Percentiles rank a stretch among this genome's conserved stretches.
Conservation (phyloP, 257 asterid species). For the Avicennia marina region DNA sequence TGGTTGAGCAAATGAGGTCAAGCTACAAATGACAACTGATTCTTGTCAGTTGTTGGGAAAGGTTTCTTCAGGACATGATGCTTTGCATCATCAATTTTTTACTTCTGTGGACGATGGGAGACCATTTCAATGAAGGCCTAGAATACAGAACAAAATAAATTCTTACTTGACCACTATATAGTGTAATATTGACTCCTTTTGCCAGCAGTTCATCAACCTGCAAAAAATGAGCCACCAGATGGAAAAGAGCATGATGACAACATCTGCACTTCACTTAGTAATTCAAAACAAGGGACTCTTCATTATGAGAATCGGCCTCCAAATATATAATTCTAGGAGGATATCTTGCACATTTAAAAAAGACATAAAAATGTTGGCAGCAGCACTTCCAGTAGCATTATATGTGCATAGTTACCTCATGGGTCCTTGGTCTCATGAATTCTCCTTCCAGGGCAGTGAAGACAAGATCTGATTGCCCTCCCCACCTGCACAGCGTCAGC, state of each 20-base stretch:
- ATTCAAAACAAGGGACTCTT: too few relatives aligned
- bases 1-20: constrained; percentile 85
- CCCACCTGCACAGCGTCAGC: constrained; percentile 77
- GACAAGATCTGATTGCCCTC: constrained; percentile 54
- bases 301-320: too few relatives aligned
- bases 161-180: constrained; percentile 93
- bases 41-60: background rate
- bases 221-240: background rate
- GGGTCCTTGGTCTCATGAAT: constrained; percentile 84
- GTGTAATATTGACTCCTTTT: constrained; percentile 75
- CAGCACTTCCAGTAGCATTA: too few relatives aligned
- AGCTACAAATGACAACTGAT: constrained; percentile 40
- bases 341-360: too few relatives aligned
- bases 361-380: too few relatives aligned
- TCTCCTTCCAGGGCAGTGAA: constrained; percentile 51
- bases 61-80: too few relatives aligned
- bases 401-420: constrained; percentile 43
- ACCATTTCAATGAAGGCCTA: background rate
- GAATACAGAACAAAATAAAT: background rate
- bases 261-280: background rate
- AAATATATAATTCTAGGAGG: too few relatives aligned
- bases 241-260: too few relatives aligned
- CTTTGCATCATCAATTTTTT: background rate
- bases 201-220: constrained; percentile 82
- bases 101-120: too few relatives aligned